These are phyloP conservation scores for Hanseniaspora meyeri DNA, from an alignment of 805 yeast genomes.

Conservation along the genomic window DNA sequence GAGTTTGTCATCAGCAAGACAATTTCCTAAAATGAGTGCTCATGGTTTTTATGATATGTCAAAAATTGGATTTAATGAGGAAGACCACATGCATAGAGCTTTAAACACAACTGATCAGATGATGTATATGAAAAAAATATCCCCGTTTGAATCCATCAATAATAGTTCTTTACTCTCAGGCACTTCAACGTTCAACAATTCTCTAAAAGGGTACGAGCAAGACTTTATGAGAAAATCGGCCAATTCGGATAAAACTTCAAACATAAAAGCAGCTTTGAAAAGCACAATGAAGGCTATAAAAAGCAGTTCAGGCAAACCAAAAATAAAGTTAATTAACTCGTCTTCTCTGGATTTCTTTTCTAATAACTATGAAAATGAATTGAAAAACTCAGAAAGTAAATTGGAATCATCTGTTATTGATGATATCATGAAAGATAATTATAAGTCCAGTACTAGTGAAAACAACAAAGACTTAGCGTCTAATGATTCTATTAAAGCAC, in stretches of 20 bases:
- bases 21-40: neutral
- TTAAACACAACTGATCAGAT: neutral
- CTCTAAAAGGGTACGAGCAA: neutral
- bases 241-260: neutral
- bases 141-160: neutral
- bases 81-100: neutral
- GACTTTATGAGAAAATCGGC: neutral
- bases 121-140: neutral
- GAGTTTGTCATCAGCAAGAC: neutral
- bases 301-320: neutral
- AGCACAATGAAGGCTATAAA: neutral
- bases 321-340: neutral
- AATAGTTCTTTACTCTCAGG: neutral
- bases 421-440: neutral
- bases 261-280: neutral
- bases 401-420: neutral
- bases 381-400: neutral
- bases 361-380: neutral
- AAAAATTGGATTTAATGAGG: neutral
- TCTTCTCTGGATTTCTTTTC: neutral
- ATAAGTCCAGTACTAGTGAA: neutral
- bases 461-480: neutral
- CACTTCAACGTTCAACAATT: neutral
- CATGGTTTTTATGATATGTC: neutral
- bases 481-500: constrained; percentile 1